A percentile compares a stretch with the other conserved stretches of the same genome.
Conservation (phyloP, 306 rosid species). For the Hylodesmum podocarpum region DNA sequence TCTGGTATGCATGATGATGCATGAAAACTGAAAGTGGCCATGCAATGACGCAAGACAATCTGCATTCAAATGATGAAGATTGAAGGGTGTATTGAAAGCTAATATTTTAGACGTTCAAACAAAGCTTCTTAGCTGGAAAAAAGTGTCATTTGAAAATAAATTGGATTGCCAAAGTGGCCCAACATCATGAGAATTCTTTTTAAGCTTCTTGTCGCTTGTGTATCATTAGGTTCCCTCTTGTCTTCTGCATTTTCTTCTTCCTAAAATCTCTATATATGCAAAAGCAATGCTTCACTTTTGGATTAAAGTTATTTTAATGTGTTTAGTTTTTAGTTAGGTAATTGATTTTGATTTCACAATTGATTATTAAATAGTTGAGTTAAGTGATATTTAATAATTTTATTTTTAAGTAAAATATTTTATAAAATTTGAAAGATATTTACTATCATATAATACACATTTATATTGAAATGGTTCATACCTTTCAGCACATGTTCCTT, state of each 20-base stretch:
- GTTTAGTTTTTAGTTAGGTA: too few species aligned
- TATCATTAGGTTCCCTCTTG: conserved; percentile 33
- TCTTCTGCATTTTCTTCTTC: conserved; percentile 1
- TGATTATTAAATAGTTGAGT: too few species aligned
- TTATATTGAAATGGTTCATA: too few species aligned
- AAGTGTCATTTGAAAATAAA: conserved; percentile 1
- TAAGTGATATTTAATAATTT: too few species aligned
- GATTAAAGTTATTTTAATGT: background rate
- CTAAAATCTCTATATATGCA: background rate
- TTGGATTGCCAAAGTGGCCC: conserved; percentile 25
- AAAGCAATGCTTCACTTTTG: background rate
- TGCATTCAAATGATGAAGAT: conserved; percentile 32
- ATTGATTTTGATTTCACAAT: too few species aligned
- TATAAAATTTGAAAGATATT: too few species aligned
- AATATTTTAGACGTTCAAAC: conserved; percentile 29
- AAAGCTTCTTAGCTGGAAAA: conserved; percentile 45
- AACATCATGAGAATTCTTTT: conserved; percentile 15
- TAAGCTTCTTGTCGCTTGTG: conserved; percentile 27
- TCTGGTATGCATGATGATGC: background rate
- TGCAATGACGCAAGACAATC: background rate
- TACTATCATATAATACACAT: too few species aligned
- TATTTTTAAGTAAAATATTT: too few species aligned
- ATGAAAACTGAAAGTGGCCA: background rate
- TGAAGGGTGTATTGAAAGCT: conserved; percentile 12
- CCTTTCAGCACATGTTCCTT: too few species aligned